Evolutionary conservation across 805 yeast species (phyloP).

Genomic region (Helenozyma baotianmanensis): DNA sequence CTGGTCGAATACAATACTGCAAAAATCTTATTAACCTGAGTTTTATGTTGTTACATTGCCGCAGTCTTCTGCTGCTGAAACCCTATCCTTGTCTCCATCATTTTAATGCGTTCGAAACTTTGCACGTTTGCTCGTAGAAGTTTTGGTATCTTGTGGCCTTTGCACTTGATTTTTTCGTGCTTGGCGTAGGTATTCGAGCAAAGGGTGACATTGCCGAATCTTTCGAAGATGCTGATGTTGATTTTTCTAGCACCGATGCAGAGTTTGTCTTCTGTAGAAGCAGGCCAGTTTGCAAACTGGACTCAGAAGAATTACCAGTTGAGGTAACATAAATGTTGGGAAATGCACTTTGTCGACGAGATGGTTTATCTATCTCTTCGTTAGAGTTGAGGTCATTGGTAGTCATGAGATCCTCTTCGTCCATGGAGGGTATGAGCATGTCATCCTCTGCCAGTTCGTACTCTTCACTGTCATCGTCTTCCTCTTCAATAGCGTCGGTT

Average conservation of each 20-base stretch:
- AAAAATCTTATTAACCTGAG: too few species aligned
- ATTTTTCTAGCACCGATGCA: constrained; percentile 25
- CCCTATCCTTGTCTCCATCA: too few species aligned
- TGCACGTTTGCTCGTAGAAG: constrained; percentile 42
- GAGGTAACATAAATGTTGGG: constrained; percentile 18
- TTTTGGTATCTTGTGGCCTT: constrained; percentile 45
- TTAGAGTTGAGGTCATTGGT: too few species aligned
- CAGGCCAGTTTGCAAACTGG: constrained; percentile 23
- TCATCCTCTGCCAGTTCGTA: constrained; percentile 1
- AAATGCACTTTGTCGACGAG: constrained; percentile 21
- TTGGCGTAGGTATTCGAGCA: constrained; percentile 13
- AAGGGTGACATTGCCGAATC: constrained; percentile 19
- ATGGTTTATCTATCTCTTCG: constrained; percentile 8
- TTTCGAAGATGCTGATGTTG: constrained; percentile 29
- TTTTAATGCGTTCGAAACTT: constrained; percentile 42
- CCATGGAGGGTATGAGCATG: too few species aligned
- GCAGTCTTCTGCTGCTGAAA: too few species aligned
- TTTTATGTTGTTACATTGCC: too few species aligned
- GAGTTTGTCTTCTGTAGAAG: constrained; percentile 1
- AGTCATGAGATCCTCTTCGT: too few species aligned
- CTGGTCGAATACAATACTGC: too few species aligned
- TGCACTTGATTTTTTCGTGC: constrained; percentile 34
- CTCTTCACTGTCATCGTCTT: constrained; percentile 21
- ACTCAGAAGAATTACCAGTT: constrained; percentile 32
- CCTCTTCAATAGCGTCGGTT: constrained; percentile 15